Base-by-base conservation (phyloP, 2,329 filamentous ascomycete species). In the Epicoccum nigrum region DNA sequence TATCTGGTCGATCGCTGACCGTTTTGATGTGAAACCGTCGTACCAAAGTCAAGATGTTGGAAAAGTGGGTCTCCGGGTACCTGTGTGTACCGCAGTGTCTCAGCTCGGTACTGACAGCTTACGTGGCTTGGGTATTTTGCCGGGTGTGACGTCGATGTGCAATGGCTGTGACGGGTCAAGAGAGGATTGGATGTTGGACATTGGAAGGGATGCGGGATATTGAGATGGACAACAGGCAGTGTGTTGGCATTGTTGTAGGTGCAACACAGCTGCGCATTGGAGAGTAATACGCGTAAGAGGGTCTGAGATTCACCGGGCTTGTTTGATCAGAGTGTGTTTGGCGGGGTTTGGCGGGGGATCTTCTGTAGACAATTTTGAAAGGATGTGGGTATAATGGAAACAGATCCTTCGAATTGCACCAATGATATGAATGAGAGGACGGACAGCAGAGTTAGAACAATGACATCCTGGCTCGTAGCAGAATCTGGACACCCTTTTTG, bases 1-100 rank as follows among this genome's bases (percentile, higher is more conserved):
- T n/a, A 35, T 2, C 2, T 27, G 12, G 47, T 37, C 37, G 42
- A 55, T 55, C 48, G 16, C 45, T 42, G 44, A 47, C 50, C 45
- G 45, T 51, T 46, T 39, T 41, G 42, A 34, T 38, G 16, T 48
- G 50, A 56, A 56, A 56, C 54, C 39, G 54, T 54, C 30, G 46
- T 41, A 46, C 49, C 27, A 54, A 44, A 28, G 42, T 28, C 25
- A 31, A 44, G 16, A 28, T 15, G 25, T 32, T 42, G 40, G 27
- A 37, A 38, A 41, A 7, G 49, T 52, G 49, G 49, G 49, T 25
- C 44, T 33, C 11, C 38, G 43, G 44, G 43, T 47, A 52, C 43
- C 39, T 47, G 28, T 47, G 47, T 35, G 47, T 27, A 47, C 43
- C 19, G 25, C 28, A n/a, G 23, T 41, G 38, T 31, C 44, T 42